Base-by-base conservation (phyloP, 352 stramenopile genomes). In the Elongisporangium undulatum region DNA sequence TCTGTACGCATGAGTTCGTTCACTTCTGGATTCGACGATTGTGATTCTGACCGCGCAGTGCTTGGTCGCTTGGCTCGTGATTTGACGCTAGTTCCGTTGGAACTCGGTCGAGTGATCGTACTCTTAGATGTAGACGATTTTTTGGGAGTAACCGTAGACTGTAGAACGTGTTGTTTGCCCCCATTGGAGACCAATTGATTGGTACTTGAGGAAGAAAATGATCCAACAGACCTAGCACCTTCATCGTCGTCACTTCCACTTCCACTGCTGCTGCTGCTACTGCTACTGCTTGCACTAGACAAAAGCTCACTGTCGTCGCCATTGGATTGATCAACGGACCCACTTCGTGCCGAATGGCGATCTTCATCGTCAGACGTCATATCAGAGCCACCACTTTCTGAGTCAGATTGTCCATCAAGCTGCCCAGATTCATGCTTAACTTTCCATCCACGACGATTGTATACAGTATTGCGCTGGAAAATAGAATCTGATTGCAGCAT, bases 1-100 rank as follows among this genome's bases (percentile, higher is more conserved):
- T 94, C 85, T 0, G 80, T 91, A 20, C 85, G 80, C 85, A 94
- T 94, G 4, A 94, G 67, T 52, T 92, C 79, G 49, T 86, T 71
- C 17, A 94, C 68, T 54, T 90, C 72, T 26, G 71, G 68, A 41
- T 79, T 64, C 57, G 53, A 53, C 5, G 53, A 58, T 34, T 51
- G 69, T n/a, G 41, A 52, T 29, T 64, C 66, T 51, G 57, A 38
- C 34, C 53, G 70, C 26, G 59, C 53, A 64, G 57, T 54, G 39
- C 39, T 45, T 21, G 38, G 21, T 10, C 52, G 62, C 13, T 53
- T 57, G 13, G 50, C 49, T 38, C 52, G 48, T 24, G 53, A 20
- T 6, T 53, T 34, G 15, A 16, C 45, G 17, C 24, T 34, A 8
- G 24, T 34, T 34, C 29, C 29, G 9, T 41, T 41, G 29, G 29